Evolutionary conservation across 306 rosid species (phyloP), one percentile per base, ranked within the genome.

Genomic region (Prunus padus): DNA sequence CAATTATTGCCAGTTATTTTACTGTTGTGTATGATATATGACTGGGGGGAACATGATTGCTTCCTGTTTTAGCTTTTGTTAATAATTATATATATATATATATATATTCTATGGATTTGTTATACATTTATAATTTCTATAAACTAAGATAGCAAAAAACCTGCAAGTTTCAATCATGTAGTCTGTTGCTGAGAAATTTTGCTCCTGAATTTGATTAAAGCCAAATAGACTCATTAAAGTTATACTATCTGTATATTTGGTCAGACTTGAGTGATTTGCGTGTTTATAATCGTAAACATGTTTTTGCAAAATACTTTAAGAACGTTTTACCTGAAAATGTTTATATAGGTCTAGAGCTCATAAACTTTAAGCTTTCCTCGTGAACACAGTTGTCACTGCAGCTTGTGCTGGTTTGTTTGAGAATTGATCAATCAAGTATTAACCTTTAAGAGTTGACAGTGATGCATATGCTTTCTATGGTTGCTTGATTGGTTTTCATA

Each of bases 401-500:
- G 76, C n/a, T 30, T 71, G n/a, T 55, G 12, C 52, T 56, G 11
- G 20, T 37, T 64, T 37, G 16, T 44, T 22, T 56, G 45, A 42
- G 51, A 73, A n/a, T 20, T 11, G 25, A 22, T 3, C 33, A 13
- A 7, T 49, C 5, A 19, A 13, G 5, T 31, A 7, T 13, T 49
- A 18, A 11, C 40, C 62, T 30, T 25, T 47, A 13, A 20, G 37
- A 14, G 49, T 63, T 26, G 59, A 68, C 5, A 9, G 33, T 25
- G 45, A 65, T 40, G 3, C 66, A 15, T 72, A 37, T 72, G 37
- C 42, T 56, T 73, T 37, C 19, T 12, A 23, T 31, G 47, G 46
- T 49, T 65, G 72, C 74, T 62, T 65, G 22, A 46, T 19, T 66
- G 60, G 68, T 71, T 16, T 71, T n/a, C 62, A 13, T 65, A 20